Conservation (phyloP, 2,329 filamentous ascomycete genomes). For the Zymoseptoria brevis region DNA sequence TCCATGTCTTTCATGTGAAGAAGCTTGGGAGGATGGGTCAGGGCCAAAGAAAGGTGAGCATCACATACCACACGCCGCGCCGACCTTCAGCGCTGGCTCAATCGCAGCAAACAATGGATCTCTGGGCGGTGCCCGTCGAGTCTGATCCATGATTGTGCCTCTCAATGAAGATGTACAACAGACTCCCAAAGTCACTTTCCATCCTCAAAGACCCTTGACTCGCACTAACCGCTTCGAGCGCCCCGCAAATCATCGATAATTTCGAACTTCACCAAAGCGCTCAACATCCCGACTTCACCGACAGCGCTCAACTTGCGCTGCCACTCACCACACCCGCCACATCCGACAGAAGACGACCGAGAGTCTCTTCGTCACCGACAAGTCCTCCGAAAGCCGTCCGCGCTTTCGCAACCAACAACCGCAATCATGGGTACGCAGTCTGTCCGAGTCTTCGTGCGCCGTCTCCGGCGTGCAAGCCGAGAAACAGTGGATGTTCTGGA, state of each 20-base stretch:
- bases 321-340: slow-evolving; percentile 2
- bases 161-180: not conserved
- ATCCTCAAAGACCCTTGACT: not conserved
- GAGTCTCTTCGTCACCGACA: slow-evolving; percentile 1
- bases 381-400: slow-evolving; percentile 4
- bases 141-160: not conserved
- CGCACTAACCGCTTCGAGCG: not conserved
- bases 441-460: slow-evolving; percentile 5
- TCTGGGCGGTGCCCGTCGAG: slow-evolving; percentile 4
- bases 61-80: slow-evolving; percentile 27
- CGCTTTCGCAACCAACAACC: slow-evolving; percentile 25
- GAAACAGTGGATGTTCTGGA: not conserved
- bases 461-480: not conserved
- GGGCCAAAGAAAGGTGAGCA: slow-evolving; percentile 1
- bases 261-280: not conserved
- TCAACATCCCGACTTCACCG: not conserved
- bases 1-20: not conserved
- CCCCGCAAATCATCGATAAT: not conserved
- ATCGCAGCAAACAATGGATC: slow-evolving; percentile 21
- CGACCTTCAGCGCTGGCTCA: slow-evolving; percentile 27
- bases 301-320: slow-evolving; percentile 5
- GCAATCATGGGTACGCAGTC: slow-evolving; percentile 52
- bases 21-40: not conserved
- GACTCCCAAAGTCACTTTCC: not conserved
- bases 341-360: slow-evolving; percentile 4